Conservation (phyloP, 108 stramenopile species). For the Skeletonema grethae region DNA sequence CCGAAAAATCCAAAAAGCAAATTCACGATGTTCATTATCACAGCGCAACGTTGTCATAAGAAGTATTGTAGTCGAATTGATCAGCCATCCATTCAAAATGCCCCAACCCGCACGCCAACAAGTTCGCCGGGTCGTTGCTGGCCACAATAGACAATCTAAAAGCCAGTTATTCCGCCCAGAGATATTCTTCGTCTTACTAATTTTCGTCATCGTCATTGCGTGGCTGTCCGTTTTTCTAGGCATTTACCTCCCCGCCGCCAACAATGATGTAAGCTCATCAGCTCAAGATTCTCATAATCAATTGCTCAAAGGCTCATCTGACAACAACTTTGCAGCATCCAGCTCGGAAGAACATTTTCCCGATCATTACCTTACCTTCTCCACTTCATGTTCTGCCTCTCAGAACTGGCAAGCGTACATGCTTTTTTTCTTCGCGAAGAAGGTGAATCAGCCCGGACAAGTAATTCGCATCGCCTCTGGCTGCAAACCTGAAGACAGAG, state of each 20-base stretch:
- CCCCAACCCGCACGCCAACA: slow-evolving; percentile 7
- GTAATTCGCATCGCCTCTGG: slow-evolving; percentile 92
- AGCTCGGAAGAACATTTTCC: slow-evolving; percentile 7
- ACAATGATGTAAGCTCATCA: not conserved
- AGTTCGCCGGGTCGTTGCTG: not conserved
- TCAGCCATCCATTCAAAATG: slow-evolving; percentile 6
- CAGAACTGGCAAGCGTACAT: slow-evolving; percentile 95
- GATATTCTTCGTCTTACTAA: not conserved
- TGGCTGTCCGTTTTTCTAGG: not conserved
- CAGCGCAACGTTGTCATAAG: too few species aligned
- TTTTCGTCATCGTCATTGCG: not conserved
- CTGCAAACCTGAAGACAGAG: slow-evolving; percentile 45
- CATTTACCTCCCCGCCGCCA: not conserved
- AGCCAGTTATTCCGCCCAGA: not conserved
- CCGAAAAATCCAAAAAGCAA: too few species aligned
- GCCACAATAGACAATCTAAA: not conserved
- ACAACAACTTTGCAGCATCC: not conserved
- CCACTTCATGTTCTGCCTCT: slow-evolving; percentile 84
- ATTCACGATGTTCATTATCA: too few species aligned
- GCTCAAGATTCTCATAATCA: slow-evolving; percentile 1
- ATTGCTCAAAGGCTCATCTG: not conserved
- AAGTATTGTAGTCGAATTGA: too few species aligned
- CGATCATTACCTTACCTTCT: slow-evolving; percentile 62
- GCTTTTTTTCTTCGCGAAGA: slow-evolving; percentile 79
- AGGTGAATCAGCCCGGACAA: slow-evolving; percentile 78